phyloP scores from a whole-genome alignment of 2,329 filamentous ascomycete species.

The Purpureocillium takamizusanense region DNA sequence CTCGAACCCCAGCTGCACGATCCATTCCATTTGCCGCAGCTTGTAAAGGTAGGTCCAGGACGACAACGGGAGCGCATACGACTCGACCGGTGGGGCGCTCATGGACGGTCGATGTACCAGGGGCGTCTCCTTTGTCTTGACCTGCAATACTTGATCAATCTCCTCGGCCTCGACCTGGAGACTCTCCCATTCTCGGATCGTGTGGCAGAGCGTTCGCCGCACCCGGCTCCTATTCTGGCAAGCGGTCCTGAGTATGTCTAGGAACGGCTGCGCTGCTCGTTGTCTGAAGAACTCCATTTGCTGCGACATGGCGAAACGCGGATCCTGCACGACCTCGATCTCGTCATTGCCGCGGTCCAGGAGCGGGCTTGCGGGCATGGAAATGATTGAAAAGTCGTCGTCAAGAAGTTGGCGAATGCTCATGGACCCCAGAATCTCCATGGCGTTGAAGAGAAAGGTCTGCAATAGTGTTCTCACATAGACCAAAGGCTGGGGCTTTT shows the following conservation, averaged over 20 bases:
- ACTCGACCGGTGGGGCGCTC: conserved; percentile 33
- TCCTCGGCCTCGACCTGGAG: conserved; percentile 76
- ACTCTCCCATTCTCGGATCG: conserved; percentile 73
- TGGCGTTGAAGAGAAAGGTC: conserved; percentile 64
- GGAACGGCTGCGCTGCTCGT: conserved; percentile 58
- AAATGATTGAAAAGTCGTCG: conserved; percentile 69
- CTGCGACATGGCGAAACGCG: conserved; percentile 62
- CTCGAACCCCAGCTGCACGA: conserved; percentile 89
- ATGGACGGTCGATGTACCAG: conserved; percentile 34
- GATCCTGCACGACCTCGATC: conserved; percentile 64
- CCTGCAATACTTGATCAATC: conserved; percentile 59
- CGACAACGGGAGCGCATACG: conserved; percentile 64
- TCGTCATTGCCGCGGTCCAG: conserved; percentile 68
- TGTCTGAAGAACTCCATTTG: conserved; percentile 63
- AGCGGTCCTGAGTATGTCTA: conserved; percentile 74
- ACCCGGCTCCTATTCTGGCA: conserved; percentile 88
- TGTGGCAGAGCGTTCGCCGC: conserved; percentile 80
- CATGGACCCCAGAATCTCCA: conserved; percentile 57
- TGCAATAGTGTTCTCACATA: conserved; percentile 78
- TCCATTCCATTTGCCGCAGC: conserved; percentile 76
- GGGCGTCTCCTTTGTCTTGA: conserved; percentile 51
- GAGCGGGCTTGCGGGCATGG: conserved; percentile 62
- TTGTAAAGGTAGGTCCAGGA: conserved; percentile 91
- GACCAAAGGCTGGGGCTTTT: conserved; percentile 73
- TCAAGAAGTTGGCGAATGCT: conserved; percentile 69